Conservation (phyloP, 2,329 filamentous ascomycete genomes). For the Drechslerella dactyloides region DNA sequence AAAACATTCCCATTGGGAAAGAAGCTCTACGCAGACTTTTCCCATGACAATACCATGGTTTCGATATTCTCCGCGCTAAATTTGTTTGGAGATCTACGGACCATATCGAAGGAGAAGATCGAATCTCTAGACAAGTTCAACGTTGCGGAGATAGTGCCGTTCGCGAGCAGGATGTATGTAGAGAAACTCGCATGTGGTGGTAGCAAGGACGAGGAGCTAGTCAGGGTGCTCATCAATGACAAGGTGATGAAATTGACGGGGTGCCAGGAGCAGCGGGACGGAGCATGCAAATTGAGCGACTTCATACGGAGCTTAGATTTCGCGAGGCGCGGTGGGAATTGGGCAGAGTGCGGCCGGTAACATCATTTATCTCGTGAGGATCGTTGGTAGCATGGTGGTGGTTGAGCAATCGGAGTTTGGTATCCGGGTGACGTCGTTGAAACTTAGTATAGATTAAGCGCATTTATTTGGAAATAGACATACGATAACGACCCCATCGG, state of each 20-base stretch:
- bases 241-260: slow-evolving; percentile 74
- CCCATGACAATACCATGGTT: slow-evolving; percentile 87
- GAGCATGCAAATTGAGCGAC: slow-evolving; percentile 71
- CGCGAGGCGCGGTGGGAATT: slow-evolving; percentile 73
- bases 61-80: slow-evolving; percentile 77
- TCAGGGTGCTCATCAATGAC: slow-evolving; percentile 83
- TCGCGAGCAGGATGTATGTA: slow-evolving; percentile 79
- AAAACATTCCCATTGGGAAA: slow-evolving; percentile 74
- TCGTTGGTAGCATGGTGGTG: background rate
- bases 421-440: too few relatives aligned
- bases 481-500: too few relatives aligned
- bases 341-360: slow-evolving; percentile 68
- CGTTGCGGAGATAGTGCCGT: slow-evolving; percentile 80
- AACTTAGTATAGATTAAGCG: too few relatives aligned
- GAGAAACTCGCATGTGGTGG: slow-evolving; percentile 78
- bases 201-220: slow-evolving; percentile 70
- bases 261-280: slow-evolving; percentile 73
- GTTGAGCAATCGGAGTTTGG: background rate
- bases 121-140: slow-evolving; percentile 69
- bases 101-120: slow-evolving; percentile 64
- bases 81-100: slow-evolving; percentile 71
- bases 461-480: too few relatives aligned
- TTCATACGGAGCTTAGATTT: slow-evolving; percentile 80
- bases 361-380: slow-evolving; percentile 6
- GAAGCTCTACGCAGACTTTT: slow-evolving; percentile 83